Evolutionary conservation across 2,329 filamentous ascomycete genomes (phyloP).

Genomic region (Aspergillus candidus): DNA sequence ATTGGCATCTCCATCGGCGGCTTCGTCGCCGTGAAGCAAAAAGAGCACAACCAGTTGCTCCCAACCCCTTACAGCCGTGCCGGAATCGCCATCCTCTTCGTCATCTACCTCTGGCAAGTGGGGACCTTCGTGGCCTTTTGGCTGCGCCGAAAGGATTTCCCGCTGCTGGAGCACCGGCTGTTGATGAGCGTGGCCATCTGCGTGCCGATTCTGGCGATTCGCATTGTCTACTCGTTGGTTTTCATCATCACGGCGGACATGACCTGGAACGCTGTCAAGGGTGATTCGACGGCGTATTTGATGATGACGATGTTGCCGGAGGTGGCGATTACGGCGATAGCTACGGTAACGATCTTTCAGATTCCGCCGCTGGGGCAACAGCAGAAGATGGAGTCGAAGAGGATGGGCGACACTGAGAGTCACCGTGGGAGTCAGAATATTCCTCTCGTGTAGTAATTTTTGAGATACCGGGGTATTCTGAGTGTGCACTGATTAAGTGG

Average conservation of each 20-base stretch:
- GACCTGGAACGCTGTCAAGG: slow-evolving; percentile 12
- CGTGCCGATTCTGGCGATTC: slow-evolving; percentile 9
- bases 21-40: slow-evolving; percentile 11
- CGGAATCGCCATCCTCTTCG: slow-evolving; percentile 7
- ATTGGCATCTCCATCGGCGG: slow-evolving; percentile 14
- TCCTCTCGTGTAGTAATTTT: too few species aligned
- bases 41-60: slow-evolving; percentile 4
- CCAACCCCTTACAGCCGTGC: slow-evolving; percentile 12
- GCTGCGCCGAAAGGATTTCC: slow-evolving; percentile 5
- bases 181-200: slow-evolving; percentile 5
- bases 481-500: too few species aligned
- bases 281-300: slow-evolving; percentile 9
- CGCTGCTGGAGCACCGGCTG: slow-evolving; percentile 4
- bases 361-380: too few species aligned
- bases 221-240: slow-evolving; percentile 8
- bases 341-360: too few species aligned
- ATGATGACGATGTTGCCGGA: slow-evolving; percentile 13
- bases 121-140: slow-evolving; percentile 8
- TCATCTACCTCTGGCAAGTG: slow-evolving; percentile 11
- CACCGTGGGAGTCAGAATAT: too few species aligned
- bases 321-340: slow-evolving; percentile 5
- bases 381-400: too few species aligned
- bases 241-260: slow-evolving; percentile 11
- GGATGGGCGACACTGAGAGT: too few species aligned
- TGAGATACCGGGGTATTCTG: too few species aligned